phyloP scores from a whole-genome alignment of 1,139 yeast genomes.

The Suhomyces anneliseae region DNA sequence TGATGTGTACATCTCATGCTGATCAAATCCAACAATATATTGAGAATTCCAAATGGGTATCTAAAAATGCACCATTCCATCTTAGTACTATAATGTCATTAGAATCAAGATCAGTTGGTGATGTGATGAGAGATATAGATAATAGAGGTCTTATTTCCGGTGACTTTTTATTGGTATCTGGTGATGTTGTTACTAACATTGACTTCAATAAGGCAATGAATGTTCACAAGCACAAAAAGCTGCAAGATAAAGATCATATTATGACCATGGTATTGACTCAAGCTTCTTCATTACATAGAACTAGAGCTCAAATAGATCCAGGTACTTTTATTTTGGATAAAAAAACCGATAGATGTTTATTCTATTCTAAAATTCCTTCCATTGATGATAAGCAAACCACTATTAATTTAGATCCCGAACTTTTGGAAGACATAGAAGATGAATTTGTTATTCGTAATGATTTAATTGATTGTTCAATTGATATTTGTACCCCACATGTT shows the following conservation, averaged over 20 bases:
- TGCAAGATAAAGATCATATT: conserved; percentile 82
- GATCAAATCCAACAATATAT: conserved; percentile 83
- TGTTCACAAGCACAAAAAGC: conserved; percentile 69
- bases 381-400: conserved; percentile 52
- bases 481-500: conserved; percentile 91
- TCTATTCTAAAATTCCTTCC: conserved; percentile 74
- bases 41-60: conserved; percentile 78
- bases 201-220: conserved; percentile 74
- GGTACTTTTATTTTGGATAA: conserved; percentile 83
- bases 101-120: conserved; percentile 91
- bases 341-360: conserved; percentile 70
- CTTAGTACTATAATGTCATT: conserved; percentile 79
- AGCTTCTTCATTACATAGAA: conserved; percentile 83
- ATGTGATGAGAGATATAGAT: conserved; percentile 94
- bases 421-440: conserved; percentile 70
- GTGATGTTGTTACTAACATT: conserved; percentile 91
- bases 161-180: conserved; percentile 86
- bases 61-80: conserved; percentile 73
- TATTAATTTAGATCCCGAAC: conserved; percentile 80
- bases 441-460: conserved; percentile 84
- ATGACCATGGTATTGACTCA: conserved; percentile 90
- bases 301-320: conserved; percentile 76
- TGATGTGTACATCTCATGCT: conserved; percentile 89
- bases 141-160: conserved; percentile 85
- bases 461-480: conserved; percentile 93